These are phyloP conservation scores for Cladobotryum mycophilum DNA, from an alignment of 2,329 filamentous ascomycete genomes.

Conservation along the genomic window DNA sequence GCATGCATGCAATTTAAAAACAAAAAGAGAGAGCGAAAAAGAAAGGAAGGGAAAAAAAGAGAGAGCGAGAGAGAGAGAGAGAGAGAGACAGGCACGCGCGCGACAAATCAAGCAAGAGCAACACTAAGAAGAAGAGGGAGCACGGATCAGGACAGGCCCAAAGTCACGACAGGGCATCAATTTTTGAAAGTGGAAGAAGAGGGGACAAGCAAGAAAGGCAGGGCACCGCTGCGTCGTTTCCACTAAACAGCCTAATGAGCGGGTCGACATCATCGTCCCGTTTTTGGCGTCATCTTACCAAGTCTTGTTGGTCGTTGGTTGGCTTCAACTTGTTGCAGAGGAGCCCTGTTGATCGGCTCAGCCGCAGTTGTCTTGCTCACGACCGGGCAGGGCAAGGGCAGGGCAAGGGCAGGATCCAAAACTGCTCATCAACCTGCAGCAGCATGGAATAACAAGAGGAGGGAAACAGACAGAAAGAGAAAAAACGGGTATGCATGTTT, in stretches of 20 bases:
- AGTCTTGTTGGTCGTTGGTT: neutral
- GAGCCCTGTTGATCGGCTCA: neutral
- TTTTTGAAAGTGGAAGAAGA: too few species aligned
- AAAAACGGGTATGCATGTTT: neutral
- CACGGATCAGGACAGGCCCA: too few species aligned
- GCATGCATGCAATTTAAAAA: too few species aligned
- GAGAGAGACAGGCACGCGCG: too few species aligned
- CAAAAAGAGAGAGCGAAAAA: too few species aligned
- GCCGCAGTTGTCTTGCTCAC: neutral
- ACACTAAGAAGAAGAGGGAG: too few species aligned
- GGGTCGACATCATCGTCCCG: constrained; percentile 6
- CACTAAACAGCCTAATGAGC: constrained; percentile 1
- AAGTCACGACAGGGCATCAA: too few species aligned
- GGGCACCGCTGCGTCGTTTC: neutral
- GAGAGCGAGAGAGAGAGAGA: too few species aligned
- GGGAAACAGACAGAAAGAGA: neutral
- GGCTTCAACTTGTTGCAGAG: neutral
- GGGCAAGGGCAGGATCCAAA: neutral
- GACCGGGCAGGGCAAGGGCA: neutral
- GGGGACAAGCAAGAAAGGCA: neutral
- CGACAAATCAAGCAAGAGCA: too few species aligned
- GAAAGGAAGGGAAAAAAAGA: too few species aligned
- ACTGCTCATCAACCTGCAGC: neutral
- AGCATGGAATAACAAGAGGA: neutral
- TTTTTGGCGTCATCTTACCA: constrained; percentile 10